Base-by-base conservation (phyloP, 768 basidiomycete species). In the Leccinum disarticulatum region DNA sequence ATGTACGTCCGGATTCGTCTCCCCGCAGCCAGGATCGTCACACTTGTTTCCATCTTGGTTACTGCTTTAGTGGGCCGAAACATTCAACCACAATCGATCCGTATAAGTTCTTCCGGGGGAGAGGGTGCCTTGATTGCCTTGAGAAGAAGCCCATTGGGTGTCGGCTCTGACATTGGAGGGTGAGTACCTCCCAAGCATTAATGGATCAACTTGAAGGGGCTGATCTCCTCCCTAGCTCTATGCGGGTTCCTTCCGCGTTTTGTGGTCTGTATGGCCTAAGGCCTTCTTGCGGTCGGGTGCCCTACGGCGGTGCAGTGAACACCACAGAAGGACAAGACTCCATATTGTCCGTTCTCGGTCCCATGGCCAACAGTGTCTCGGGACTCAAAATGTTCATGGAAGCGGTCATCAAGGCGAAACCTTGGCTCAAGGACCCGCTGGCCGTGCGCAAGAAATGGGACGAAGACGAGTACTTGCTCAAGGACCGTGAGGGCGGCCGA, bases 141-240 rank as follows among this genome's bases (percentile, higher is more conserved):
- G 60, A 77, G 69, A 56, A 81, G 83, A 33, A 76, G 76, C 38
- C 74, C 77, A 3, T 46, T 83, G 61, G 89, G 91, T 30, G 82
- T 92, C 11, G 92, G 91, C 48, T 87, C 91, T 28, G 92, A 93
- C 69, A 83, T 93, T 59, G 88, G 87, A 66, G 88, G 90, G 89
- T 88, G 27, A 11, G 74, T 69, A n/a, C 25, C 51, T 58, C 22
- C 35, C 5, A 8, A 25, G 9, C 46, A 6, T 35, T 10, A 33
- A 51, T 6, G 31, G 2, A 47, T 15, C 4, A 48, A 14, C 15
- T 6, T 41, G 38, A 22, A 30, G 28, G 48, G 13, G 25, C 22
- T 54, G 43, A 52, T 52, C 13, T 46, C 4, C 28, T 49, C 25
- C 35, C 27, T 62, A 90, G 88, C 4, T 91, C 90, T 3, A 68